Percentiles rank a stretch among this genome's conserved stretches.
Evolutionary conservation across 2,329 filamentous ascomycete genomes (phyloP).

Genomic region (Colletotrichum agaves): DNA sequence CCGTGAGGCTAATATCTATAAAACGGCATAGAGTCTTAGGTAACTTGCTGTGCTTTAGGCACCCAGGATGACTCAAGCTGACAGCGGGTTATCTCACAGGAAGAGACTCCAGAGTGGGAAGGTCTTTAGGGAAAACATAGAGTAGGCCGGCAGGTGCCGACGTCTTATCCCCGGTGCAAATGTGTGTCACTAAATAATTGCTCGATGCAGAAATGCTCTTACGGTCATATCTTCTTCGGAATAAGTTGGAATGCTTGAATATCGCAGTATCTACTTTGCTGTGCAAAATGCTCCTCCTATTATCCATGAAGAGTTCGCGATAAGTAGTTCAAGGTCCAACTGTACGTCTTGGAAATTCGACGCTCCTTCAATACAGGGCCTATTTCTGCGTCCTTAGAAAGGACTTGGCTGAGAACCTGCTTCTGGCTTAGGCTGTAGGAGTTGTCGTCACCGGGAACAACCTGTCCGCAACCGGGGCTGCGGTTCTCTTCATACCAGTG

Average conservation of each 20-base stretch:
- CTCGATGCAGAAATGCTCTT: too few relatives aligned
- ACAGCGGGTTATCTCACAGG: background rate
- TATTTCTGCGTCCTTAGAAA: too few relatives aligned
- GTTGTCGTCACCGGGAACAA: background rate
- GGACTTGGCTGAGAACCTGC: background rate
- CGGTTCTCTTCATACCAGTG: slow-evolving; percentile 2
- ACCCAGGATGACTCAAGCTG: too few relatives aligned
- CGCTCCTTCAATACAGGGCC: too few relatives aligned
- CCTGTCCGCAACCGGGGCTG: background rate
- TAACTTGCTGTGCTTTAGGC: background rate
- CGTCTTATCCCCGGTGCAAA: background rate
- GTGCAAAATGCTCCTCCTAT: too few relatives aligned
- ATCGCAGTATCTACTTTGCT: too few relatives aligned
- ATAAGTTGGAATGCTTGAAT: too few relatives aligned
- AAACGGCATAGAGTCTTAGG: too few relatives aligned
- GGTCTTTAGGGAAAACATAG: background rate
- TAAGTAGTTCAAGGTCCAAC: too few relatives aligned
- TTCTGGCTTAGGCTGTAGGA: background rate
- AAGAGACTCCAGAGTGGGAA: background rate
- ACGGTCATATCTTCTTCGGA: too few relatives aligned
- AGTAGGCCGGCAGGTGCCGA: background rate
- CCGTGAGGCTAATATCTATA: background rate
- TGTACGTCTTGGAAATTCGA: background rate
- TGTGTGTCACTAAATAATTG: background rate
- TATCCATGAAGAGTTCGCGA: too few relatives aligned